Base-by-base conservation (phyloP, 2,329 filamentous ascomycete genomes). In the Didymosphaeria variabile region DNA sequence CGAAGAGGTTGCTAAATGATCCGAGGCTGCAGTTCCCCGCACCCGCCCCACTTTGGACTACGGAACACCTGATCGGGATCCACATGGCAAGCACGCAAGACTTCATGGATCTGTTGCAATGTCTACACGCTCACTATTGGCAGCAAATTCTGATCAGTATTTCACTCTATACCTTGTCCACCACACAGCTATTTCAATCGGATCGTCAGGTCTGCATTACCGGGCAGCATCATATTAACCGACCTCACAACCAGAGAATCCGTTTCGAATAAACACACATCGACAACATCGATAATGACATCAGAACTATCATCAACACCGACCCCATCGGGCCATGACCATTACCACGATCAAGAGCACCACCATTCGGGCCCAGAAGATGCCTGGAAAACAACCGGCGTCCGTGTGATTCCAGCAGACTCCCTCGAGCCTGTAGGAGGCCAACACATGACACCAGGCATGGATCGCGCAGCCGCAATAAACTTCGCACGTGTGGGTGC, bases 401-500 rank as follows among this genome's bases (percentile, higher is more conserved):
- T 51, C 29, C 47, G 47, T 31, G 47, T 51, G 5, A 51, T 51
- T 31, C 47, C 47, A 29, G 15, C 15, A 5, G 31, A 51, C 47
- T 51, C 47, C 47, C 47, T 51, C 31, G 15, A n/a, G 42, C 47
- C 47, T 15, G 47, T 51, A 2, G 47, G 47, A 5, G 47, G 47
- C 47, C 7, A n/a, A 7, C 47, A 51, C 47, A 21, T 21, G 17
- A 51, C 47, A 1, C 31, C 31, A 3, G 47, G 47, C 31, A 51
- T 51, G 47, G 31, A 51, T n/a, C 47, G 47, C 47, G 26, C 47
- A 10, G 47, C 47, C 47, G 47, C 47, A 7, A 51, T 51, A 32
- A 23, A 51, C 47, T 51, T 51, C 47, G 47, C 47, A 13, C 47
- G 47, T 29, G 47, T 51, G 5, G 47, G 47, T 15, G 47, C 47